phyloP scores from a whole-genome alignment of 2,329 filamentous ascomycete species.

The Cladosporium austrohemisphaericum region DNA sequence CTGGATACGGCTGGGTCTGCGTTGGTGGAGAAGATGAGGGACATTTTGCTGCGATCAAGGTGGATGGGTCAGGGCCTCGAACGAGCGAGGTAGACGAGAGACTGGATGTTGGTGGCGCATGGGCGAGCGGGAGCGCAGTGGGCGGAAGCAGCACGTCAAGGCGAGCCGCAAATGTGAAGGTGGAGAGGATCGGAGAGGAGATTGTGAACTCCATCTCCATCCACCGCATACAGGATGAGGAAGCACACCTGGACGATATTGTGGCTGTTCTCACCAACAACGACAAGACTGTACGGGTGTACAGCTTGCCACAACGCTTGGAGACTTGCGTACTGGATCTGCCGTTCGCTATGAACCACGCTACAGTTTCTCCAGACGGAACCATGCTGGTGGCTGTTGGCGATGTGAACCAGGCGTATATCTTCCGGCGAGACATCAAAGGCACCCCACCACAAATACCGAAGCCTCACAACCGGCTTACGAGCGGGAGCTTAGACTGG shows the following conservation, averaged over 20 bases:
- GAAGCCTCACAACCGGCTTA: conserved; percentile 37
- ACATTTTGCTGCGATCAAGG: conserved; percentile 75
- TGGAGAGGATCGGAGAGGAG: conserved; percentile 58
- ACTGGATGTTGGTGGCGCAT: conserved; percentile 6
- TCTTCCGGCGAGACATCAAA: conserved; percentile 59
- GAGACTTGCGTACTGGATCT: conserved; percentile 69
- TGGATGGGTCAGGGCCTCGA: conserved; percentile 40
- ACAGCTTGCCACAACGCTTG: conserved; percentile 66
- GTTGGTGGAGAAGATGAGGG: conserved; percentile 81
- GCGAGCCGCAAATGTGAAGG: conserved; percentile 52
- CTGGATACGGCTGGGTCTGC: conserved; percentile 81
- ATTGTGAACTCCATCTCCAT: conserved; percentile 67
- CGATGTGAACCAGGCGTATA: conserved; percentile 80
- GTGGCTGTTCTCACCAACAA: conserved; percentile 85
- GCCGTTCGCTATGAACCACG: conserved; percentile 86
- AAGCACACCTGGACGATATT: conserved; percentile 44
- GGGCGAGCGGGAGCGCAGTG: conserved; percentile 3
- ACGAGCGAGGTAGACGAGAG: conserved; percentile 8
- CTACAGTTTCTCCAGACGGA: conserved; percentile 88
- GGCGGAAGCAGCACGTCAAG: conserved; percentile 37
- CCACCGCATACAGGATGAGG: conserved; percentile 56
- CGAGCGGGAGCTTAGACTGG: conserved; percentile 37
- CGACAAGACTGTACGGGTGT: conserved; percentile 82
- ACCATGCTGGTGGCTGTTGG: conserved; percentile 76
- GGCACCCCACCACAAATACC: conserved; percentile 34